A percentile compares a stretch with the other conserved stretches of the same genome.
phyloP scores from a whole-genome alignment of 805 yeast genomes.

The Starmerella riodocensis region DNA sequence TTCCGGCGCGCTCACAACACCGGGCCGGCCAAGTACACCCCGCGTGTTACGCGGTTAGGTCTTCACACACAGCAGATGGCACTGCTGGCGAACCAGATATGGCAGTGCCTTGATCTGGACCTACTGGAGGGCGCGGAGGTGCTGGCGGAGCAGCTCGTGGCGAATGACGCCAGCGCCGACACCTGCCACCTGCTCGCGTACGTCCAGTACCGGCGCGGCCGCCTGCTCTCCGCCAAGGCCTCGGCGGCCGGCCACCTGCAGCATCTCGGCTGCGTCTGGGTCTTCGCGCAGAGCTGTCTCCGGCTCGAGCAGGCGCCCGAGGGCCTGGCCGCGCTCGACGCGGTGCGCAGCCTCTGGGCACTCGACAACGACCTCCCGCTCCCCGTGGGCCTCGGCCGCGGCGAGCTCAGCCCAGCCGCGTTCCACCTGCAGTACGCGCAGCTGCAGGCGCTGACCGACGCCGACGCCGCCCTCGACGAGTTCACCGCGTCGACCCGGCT shows the following conservation, averaged over 20 bases:
- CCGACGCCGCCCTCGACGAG: conserved; percentile 48
- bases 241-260: conserved; percentile 34
- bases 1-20: no score
- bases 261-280: conserved; percentile 63
- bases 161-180: conserved; percentile 45
- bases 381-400: conserved; percentile 11
- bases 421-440: conserved; percentile 58
- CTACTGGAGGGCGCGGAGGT: conserved; percentile 67
- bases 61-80: conserved; percentile 6
- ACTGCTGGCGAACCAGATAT: conserved; percentile 35
- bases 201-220: conserved; percentile 44
- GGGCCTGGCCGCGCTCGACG: conserved; percentile 43
- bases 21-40: no score
- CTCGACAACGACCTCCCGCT: conserved; percentile 12
- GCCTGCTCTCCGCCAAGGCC: conserved; percentile 37
- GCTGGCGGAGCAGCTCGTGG: conserved; percentile 66
- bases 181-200: conserved; percentile 59
- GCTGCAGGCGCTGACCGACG: conserved; percentile 43
- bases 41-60: no score
- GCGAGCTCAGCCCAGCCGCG: conserved; percentile 36
- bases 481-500: conserved; percentile 55
- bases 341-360: conserved; percentile 9
- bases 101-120: conserved; percentile 61
- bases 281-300: conserved; percentile 58
- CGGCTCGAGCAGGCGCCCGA: conserved; percentile 42